Base-by-base conservation (phyloP, 164 flowering plant species). In the Chimonanthus praecox region DNA sequence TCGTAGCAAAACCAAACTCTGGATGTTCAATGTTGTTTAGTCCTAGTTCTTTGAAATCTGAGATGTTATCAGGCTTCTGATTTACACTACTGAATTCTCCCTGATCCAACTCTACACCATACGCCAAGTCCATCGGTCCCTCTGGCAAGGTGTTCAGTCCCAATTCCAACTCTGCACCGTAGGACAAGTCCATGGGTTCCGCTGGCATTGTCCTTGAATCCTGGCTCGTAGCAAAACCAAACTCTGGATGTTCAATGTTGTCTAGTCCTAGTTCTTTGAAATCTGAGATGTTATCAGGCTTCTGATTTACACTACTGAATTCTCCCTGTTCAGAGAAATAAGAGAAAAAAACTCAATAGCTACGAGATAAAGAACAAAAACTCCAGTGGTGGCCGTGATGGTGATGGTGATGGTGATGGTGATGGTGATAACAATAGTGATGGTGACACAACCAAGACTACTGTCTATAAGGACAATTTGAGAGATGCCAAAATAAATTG, bases 241-340 rank as follows among this genome's bases (percentile, higher is more conserved):
- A 83, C 62, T 81, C 80, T 11, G 86, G 50, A n/a, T 86, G 75
- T 20, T 83, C 90, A 20, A 87, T 78, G 51, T 84, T 90, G 72
- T 87, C 89, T 80, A 87, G 72, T 72, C 80, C 82, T 74, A 90
- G 78, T 58, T 81, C 92, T 51, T 88, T 90, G 76, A 83, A 80
- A 44, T 79, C 85, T 10, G 83, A 73, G 49, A 73, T 74, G 68
- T 76, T 86, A 49, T 81, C 86, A 63, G 75, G 80, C 72, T 74
- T 87, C 80, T 84, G 77, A 48, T 73, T 80, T 50, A 76, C 67
- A 60, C 51, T 66, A 46, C 72, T 49, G 66, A 78, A 51, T 73
- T 74, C 81, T 64, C 72, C 87, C 88, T 87, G 84, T 54, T 13
- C 48, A 64, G 50, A 10, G 44, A 63, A 63, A 63, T 20, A 63